Evolutionary conservation across 345 rosid species (phyloP).

Genomic region (sweet orange (Citrus sinensis)): DVS_A1.0 CM039163.1:7011001-7011500

Average conservation of each 20-base stretch:
- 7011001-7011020: slow-evolving; percentile 87
- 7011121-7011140: too few relatives aligned
- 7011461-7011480: neutral
- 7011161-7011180: neutral
- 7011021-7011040: slow-evolving; percentile 69
- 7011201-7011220: neutral
- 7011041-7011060: slow-evolving; percentile 77
- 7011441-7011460: neutral
- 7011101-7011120: neutral
- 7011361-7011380: neutral
- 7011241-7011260: neutral
- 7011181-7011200: neutral
- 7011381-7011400: neutral
- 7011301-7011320: neutral
- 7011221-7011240: neutral
- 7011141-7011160: neutral
- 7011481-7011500: neutral
- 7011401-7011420: neutral
- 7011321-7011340: neutral
- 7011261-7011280: neutral
- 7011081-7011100: neutral
- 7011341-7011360: neutral
- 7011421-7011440: neutral
- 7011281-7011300: neutral
- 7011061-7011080: slow-evolving; percentile 68